phyloP scores from a whole-genome alignment of 176 grass and related monocot genomes.

The Zea luxurians region DNA sequence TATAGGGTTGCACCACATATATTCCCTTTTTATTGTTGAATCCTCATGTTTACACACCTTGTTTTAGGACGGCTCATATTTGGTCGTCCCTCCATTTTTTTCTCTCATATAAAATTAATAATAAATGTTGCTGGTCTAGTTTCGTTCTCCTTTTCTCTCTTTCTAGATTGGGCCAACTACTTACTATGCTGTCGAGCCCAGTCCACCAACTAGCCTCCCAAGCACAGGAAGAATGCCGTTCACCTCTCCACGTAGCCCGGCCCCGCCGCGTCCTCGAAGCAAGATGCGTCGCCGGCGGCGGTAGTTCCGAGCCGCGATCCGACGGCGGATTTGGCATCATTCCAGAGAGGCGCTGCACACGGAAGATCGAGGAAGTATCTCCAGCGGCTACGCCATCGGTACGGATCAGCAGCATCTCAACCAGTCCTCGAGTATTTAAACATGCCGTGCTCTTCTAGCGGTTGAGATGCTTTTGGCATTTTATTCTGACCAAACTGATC shows the following conservation, averaged over 20 bases:
- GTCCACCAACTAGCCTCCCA: background rate
- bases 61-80: too few relatives aligned
- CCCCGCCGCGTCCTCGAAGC: too few relatives aligned
- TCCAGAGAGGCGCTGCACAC: background rate
- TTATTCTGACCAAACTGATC: background rate
- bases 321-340: background rate
- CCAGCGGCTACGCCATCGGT: background rate
- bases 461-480: background rate
- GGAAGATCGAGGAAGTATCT: background rate
- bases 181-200: background rate
- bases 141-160: background rate
- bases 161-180: background rate
- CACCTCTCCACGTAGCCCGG: background rate
- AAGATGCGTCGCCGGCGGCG: background rate
- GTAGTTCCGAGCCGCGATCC: background rate
- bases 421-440: background rate
- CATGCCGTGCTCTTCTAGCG: background rate
- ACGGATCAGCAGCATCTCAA: background rate
- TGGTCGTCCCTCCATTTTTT: too few relatives aligned
- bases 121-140: too few relatives aligned
- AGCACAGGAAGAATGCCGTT: background rate
- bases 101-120: too few relatives aligned
- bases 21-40: too few relatives aligned
- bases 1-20: too few relatives aligned
- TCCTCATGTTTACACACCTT: too few relatives aligned